Conservation (phyloP, 2,329 filamentous ascomycete species). For the Neonectria faginata region DNA sequence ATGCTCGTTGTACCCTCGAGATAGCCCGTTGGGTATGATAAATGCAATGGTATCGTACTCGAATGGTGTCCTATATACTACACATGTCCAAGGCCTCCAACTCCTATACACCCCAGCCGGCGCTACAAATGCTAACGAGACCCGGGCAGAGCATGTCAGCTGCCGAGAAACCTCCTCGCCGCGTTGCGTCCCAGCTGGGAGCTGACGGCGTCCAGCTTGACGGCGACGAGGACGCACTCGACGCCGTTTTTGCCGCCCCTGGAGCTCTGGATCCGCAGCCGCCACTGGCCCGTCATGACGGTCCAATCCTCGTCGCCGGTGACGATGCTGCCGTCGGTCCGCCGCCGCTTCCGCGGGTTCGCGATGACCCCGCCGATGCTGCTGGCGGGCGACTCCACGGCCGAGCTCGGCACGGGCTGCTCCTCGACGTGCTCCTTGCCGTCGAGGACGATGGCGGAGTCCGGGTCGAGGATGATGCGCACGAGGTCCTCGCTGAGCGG, state of each 20-base stretch:
- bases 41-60: conserved; percentile 22
- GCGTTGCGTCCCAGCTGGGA: conserved; percentile 75
- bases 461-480: conserved; percentile 70
- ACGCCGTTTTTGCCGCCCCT: conserved; percentile 64
- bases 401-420: conserved; percentile 44
- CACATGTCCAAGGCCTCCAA: conserved; percentile 15
- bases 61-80: conserved; percentile 10
- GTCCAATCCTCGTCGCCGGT: conserved; percentile 65
- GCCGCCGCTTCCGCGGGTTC: conserved; percentile 60
- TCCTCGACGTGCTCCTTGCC: conserved; percentile 58
- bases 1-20: background rate
- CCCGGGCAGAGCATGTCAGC: conserved; percentile 21
- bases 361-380: conserved; percentile 38
- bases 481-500: conserved; percentile 78
- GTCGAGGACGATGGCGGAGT: conserved; percentile 70
- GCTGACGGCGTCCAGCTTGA: conserved; percentile 80
- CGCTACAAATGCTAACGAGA: conserved; percentile 1
- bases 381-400: conserved; percentile 45
- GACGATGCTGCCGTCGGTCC: conserved; percentile 51
- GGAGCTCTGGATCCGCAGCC: conserved; percentile 71
- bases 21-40: background rate
- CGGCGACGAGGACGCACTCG: conserved; percentile 79
- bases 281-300: conserved; percentile 77
- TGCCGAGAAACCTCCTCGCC: conserved; percentile 70
- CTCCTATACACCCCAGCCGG: conserved; percentile 11